Evolutionary conservation across 306 rosid species (phyloP).

Genomic region (apple (Malus domestica)): DNA sequence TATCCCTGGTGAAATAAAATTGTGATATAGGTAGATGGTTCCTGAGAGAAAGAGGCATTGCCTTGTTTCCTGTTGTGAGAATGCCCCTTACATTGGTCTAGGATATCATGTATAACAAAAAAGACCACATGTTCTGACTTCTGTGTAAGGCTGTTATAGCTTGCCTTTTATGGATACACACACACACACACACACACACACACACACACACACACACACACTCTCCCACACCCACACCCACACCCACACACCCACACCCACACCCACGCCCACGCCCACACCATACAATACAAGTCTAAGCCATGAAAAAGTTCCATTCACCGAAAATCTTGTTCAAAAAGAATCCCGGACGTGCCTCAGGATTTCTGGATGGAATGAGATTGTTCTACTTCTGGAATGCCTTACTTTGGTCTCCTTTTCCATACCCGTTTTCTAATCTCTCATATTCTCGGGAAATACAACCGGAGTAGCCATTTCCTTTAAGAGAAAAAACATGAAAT

Average conservation of each 20-base stretch:
- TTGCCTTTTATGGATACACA: not conserved
- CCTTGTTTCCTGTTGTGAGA: not conserved
- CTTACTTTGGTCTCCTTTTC: not conserved
- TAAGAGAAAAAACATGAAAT: not conserved
- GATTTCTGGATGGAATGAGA: not conserved
- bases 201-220: too few relatives aligned
- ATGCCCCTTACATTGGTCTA: not conserved
- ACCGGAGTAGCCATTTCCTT: not conserved
- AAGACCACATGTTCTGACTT: not conserved
- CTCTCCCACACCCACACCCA: too few relatives aligned
- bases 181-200: too few relatives aligned
- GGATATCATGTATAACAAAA: not conserved
- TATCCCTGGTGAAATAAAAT: conserved; percentile 18
- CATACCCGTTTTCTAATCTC: not conserved
- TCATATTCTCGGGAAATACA: not conserved
- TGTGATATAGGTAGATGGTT: not conserved
- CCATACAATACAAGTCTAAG: not conserved
- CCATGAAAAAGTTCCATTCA: not conserved
- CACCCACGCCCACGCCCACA: too few relatives aligned
- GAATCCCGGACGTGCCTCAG: not conserved
- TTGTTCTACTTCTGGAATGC: not conserved
- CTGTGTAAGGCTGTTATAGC: not conserved
- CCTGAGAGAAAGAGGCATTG: not conserved
- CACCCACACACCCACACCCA: too few relatives aligned
- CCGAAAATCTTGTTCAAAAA: not conserved